Base-by-base conservation (phyloP, 441 rosid species). In the Jatropha podagrica region DNA sequence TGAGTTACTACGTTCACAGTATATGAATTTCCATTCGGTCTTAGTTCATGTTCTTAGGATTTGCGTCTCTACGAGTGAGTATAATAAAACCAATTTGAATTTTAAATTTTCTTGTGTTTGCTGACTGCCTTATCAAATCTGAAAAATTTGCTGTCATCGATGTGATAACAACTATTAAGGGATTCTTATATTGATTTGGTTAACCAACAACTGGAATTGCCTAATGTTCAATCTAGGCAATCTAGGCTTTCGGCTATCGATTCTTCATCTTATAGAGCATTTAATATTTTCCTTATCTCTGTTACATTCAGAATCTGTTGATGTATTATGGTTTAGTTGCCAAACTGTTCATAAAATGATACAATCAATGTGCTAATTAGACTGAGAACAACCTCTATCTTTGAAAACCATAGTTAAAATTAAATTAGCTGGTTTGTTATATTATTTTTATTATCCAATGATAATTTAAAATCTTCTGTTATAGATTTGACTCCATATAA, bases 251-350 rank as follows among this genome's bases (percentile, higher is more conserved):
- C 2, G 51, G 49, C 4, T 1, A 20, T 44, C 7, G 42, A 18
- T 18, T 65, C 54, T 42, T 44, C 27, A n/a, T 17, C 37, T 20
- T 44, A 12, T 56, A 56, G 27, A 20, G 12, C 4, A 7, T n/a
- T 54, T 20, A 10, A n/a, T 56, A 8, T 13, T 27, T 52, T 18
- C 3, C 42, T 48, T 18, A 12, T 49, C 38, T 48, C 41, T 5
- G 37, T 67, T 3, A 11, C 1, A n/a, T 67, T 26, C 20, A 67
- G 56, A 23, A 66, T 66, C 14, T 66, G 26, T 66, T 23, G 0
- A 40, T n/a, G 2, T 51, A 48, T 26, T 14, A 49, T 67, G 71
- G 41, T 46, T 68, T 68, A 9, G 58, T 51, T 68, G 70, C n/a
- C 48, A 41, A 5, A 64, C 2, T 62, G 66, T 17, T 48, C 37